Evolutionary conservation across 495 filamentous ascomycete genomes (phyloP).

Genomic region (Penicillium herquei): DNA sequence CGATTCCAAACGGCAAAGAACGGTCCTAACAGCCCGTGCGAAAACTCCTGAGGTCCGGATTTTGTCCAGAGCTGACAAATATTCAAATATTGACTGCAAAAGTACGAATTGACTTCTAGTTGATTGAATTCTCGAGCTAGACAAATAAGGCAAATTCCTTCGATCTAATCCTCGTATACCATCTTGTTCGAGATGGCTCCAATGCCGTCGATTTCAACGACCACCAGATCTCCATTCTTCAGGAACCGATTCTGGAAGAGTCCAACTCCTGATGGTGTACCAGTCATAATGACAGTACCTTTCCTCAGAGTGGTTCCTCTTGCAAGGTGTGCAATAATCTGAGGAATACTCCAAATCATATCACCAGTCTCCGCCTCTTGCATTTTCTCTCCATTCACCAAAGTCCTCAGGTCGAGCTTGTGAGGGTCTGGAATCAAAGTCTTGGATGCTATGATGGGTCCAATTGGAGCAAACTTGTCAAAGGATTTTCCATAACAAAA

Average conservation of each 20-base stretch:
- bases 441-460: not conserved
- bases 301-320: slow-evolving; percentile 75
- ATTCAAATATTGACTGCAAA: too few relatives aligned
- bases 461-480: slow-evolving; percentile 1
- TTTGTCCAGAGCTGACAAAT: too few relatives aligned
- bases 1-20: too few relatives aligned
- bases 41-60: too few relatives aligned
- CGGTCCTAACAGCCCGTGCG: too few relatives aligned
- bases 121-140: too few relatives aligned
- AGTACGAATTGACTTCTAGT: too few relatives aligned
- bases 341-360: slow-evolving; percentile 73
- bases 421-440: not conserved
- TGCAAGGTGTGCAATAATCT: slow-evolving; percentile 70
- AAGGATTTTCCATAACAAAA: slow-evolving; percentile 1
- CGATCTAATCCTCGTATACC: too few relatives aligned
- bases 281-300: slow-evolving; percentile 78
- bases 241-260: slow-evolving; percentile 56
- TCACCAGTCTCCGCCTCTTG: slow-evolving; percentile 40
- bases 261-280: slow-evolving; percentile 59
- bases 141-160: too few relatives aligned
- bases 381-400: not conserved
- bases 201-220: too few relatives aligned
- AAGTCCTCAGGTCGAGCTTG: not conserved
- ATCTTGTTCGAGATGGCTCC: too few relatives aligned
- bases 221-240: slow-evolving; percentile 49